Percentiles rank a stretch among this genome's conserved stretches.
Conservation (phyloP, 176 grass and related monocot species). For the Oryza coarctata region DNA sequence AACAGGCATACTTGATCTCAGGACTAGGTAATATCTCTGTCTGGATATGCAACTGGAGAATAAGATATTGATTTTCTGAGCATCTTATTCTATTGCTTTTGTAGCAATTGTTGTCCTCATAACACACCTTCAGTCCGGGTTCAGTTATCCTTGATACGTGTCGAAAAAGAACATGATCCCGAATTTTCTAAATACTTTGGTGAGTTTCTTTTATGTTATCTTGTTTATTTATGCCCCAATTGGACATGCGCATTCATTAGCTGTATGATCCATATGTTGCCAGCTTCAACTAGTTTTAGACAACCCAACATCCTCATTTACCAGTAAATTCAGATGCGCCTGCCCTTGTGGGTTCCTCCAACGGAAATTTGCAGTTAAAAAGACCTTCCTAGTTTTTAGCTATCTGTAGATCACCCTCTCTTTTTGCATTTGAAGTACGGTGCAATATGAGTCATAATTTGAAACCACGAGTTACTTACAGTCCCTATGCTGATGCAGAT, state of each 20-base stretch:
- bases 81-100: neutral
- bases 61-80: slow-evolving; percentile 5
- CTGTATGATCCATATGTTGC: neutral
- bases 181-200: slow-evolving; percentile 4
- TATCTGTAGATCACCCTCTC: slow-evolving; percentile 4
- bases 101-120: slow-evolving; percentile 13
- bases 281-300: slow-evolving; percentile 18
- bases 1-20: slow-evolving; percentile 22
- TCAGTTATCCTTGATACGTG: slow-evolving; percentile 14
- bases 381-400: neutral
- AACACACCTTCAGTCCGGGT: slow-evolving; percentile 4
- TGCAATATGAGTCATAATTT: neutral
- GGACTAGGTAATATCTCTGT: slow-evolving; percentile 24
- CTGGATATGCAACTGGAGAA: neutral
- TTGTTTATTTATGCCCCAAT: slow-evolving; percentile 1
- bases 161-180: neutral
- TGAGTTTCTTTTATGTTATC: slow-evolving; percentile 16
- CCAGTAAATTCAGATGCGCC: neutral
- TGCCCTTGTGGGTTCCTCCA: neutral
- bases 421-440: neutral
- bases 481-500: slow-evolving; percentile 27
- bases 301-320: neutral
- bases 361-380: neutral
- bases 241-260: neutral
- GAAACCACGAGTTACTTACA: neutral